phyloP scores from a whole-genome alignment of 2,329 filamentous ascomycete genomes.

The Dendrostoma leiphaemia region DNA sequence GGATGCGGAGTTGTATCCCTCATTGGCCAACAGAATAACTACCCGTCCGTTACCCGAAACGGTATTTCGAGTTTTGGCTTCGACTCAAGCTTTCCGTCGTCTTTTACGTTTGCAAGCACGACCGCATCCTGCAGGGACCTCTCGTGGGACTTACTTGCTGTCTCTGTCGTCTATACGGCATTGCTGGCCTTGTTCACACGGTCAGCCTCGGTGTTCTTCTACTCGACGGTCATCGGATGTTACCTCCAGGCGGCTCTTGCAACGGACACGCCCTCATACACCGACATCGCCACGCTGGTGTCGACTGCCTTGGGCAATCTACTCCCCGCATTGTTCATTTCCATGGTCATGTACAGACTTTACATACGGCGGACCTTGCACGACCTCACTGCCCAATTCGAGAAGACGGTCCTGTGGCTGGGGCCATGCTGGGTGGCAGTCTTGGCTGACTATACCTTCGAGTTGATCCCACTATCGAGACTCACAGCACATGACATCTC shows the following conservation, averaged over 20 bases:
- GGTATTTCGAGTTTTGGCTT: constrained; percentile 65
- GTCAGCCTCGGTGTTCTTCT: constrained; percentile 62
- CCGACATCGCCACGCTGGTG: constrained; percentile 62
- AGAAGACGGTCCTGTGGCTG: constrained; percentile 70
- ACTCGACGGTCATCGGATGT: constrained; percentile 45
- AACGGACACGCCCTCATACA: constrained; percentile 67
- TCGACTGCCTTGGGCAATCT: constrained; percentile 48
- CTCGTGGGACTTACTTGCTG: constrained; percentile 60
- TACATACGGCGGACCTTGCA: constrained; percentile 54
- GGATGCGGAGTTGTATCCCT: constrained; percentile 15
- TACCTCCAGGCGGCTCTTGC: constrained; percentile 36
- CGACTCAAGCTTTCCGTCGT: constrained; percentile 68
- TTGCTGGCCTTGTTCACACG: constrained; percentile 66
- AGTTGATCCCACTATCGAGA: constrained; percentile 69
- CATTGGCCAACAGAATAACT: constrained; percentile 12
- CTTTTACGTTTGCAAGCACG: constrained; percentile 60
- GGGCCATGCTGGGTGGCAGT: constrained; percentile 70
- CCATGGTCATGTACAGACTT: constrained; percentile 66
- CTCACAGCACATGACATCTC: constrained; percentile 68
- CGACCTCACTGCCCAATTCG: constrained; percentile 61
- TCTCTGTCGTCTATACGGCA: constrained; percentile 65
- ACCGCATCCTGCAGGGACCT: constrained; percentile 43
- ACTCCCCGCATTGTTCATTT: constrained; percentile 67
- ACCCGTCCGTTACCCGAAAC: constrained; percentile 43
- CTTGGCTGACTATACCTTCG: constrained; percentile 74